These are phyloP conservation scores for Monosporascus cannonballus DNA, from an alignment of 2,329 filamentous ascomycete genomes.

Conservation along the genomic window DNA sequence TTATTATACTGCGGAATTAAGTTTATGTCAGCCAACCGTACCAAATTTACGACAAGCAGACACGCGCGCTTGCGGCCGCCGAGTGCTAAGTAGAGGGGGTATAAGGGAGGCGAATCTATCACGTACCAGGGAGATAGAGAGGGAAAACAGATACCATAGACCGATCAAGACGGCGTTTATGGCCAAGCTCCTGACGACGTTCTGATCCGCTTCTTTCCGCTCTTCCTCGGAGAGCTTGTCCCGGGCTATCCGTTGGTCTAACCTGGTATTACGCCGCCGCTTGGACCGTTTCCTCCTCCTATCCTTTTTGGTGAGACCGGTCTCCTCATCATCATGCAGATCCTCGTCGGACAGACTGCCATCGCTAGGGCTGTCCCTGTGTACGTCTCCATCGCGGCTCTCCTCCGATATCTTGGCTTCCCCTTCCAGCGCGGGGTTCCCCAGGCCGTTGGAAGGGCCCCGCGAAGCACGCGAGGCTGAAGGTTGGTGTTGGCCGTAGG, in stretches of 20 bases:
- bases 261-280: conserved; percentile 58
- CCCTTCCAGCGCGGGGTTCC: conserved; percentile 25
- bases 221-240: conserved; percentile 63
- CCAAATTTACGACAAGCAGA: background rate
- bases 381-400: conserved; percentile 18
- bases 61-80: too few species aligned
- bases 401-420: conserved; percentile 44
- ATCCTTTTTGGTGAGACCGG: conserved; percentile 71
- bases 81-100: background rate
- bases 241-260: conserved; percentile 64
- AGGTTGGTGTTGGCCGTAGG: conserved; percentile 6
- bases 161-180: conserved; percentile 78
- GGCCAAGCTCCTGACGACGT: conserved; percentile 60
- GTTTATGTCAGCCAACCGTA: conserved; percentile 19
- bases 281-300: conserved; percentile 60
- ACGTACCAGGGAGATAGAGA: conserved; percentile 84
- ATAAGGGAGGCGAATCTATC: background rate
- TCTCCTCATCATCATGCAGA: conserved; percentile 81
- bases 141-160: conserved; percentile 85
- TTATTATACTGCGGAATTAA: conserved; percentile 77
- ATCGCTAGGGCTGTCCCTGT: conserved; percentile 31
- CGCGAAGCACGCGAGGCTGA: conserved; percentile 16
- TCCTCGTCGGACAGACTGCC: conserved; percentile 65
- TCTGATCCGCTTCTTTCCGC: conserved; percentile 69
- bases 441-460: conserved; percentile 20